phyloP scores from a whole-genome alignment of 257 asterid genomes.

The Buddleja alternifolia region DNA sequence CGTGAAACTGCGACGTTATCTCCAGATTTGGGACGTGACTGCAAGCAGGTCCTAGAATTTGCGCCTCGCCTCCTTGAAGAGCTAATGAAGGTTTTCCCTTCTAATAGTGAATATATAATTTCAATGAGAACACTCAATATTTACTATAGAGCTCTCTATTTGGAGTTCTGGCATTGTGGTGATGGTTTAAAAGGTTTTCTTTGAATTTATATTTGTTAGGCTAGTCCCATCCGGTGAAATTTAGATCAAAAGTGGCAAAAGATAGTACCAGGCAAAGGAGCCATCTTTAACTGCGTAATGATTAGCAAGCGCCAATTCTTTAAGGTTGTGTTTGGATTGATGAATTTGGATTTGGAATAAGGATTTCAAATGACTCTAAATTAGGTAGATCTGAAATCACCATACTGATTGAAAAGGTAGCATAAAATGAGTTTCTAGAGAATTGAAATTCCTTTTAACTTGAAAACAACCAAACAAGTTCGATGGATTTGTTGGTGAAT shows the following conservation, averaged over 20 bases:
- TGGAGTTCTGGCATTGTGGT: not conserved
- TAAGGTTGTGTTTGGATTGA: too few relatives aligned
- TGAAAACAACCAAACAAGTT: too few relatives aligned
- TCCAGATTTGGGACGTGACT: conserved; percentile 70
- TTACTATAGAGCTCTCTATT: conserved; percentile 2
- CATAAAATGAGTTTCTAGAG: too few relatives aligned
- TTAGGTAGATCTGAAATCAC: too few relatives aligned
- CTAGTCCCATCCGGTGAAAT: not conserved
- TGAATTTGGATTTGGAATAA: too few relatives aligned
- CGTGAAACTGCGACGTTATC: conserved; percentile 66
- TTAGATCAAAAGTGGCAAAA: not conserved
- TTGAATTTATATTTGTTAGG: not conserved
- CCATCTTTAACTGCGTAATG: not conserved
- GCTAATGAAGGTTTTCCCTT: conserved; percentile 63
- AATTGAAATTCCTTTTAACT: too few relatives aligned
- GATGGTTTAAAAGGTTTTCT: not conserved
- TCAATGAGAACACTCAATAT: not conserved
- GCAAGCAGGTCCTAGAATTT: conserved; percentile 64
- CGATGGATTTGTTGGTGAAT: too few relatives aligned
- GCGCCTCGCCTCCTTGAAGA: conserved; percentile 90
- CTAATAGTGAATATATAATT: not conserved
- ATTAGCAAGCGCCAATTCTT: not conserved
- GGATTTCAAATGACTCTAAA: too few relatives aligned
- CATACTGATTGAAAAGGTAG: too few relatives aligned
- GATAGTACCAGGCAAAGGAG: not conserved